Evolutionary conservation across 2,329 filamentous ascomycete species (phyloP).

Genomic region (Exserohilum rostratum): DNA sequence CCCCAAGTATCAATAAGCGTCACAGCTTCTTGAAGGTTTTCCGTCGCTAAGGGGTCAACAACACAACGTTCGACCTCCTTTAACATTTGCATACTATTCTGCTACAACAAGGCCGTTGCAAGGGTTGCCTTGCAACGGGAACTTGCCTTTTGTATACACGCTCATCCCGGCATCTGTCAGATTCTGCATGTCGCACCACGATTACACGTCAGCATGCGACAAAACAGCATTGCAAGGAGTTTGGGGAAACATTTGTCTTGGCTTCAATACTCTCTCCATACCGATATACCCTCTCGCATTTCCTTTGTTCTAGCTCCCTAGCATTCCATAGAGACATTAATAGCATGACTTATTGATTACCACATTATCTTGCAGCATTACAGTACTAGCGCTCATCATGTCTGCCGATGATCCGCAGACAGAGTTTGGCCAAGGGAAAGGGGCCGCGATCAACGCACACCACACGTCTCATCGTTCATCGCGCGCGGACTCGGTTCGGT

Average conservation of each 20-base stretch:
- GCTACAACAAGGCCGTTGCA: conserved; percentile 1
- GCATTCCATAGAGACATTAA: conserved; percentile 9
- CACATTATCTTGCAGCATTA: background rate
- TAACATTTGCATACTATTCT: background rate
- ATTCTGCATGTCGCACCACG: conserved; percentile 14
- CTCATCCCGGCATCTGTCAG: conserved; percentile 4
- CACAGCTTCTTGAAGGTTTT: conserved; percentile 57
- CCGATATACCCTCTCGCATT: conserved; percentile 16
- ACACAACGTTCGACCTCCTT: background rate
- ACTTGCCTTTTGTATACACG: conserved; percentile 7
- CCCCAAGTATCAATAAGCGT: conserved; percentile 52
- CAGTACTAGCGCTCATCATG: background rate
- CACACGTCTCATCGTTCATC: background rate
- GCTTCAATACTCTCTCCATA: conserved; percentile 5
- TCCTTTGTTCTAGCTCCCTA: conserved; percentile 7
- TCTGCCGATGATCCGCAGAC: background rate
- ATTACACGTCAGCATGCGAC: conserved; percentile 5
- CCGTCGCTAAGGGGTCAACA: conserved; percentile 30
- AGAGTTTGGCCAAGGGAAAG: background rate
- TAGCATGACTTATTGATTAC: background rate
- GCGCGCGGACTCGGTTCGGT: background rate
- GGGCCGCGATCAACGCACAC: too few species aligned
- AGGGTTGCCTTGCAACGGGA: conserved; percentile 1
- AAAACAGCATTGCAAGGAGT: conserved; percentile 9
- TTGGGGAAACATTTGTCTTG: background rate